Base-by-base conservation (phyloP, 225 moss, liverwort and hornwort genomes). In the Thuidium tamariscinum region DNA sequence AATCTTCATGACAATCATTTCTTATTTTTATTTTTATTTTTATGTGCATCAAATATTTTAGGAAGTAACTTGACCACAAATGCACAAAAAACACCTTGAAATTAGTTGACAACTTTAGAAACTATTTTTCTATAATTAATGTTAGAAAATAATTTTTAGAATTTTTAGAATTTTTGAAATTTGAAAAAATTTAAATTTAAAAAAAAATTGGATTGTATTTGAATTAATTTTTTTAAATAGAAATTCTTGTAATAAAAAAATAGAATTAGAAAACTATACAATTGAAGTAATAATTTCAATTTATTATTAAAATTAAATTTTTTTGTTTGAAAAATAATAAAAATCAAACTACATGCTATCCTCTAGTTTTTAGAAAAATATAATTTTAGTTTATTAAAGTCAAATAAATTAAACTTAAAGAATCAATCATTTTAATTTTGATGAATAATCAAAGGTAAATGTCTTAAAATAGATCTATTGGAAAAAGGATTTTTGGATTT, bases 51-150 rank as follows among this genome's bases (percentile, higher is more conserved):
- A 13, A 34, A 13, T 22, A 13, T 10, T 51, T 21, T 22, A 51
- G 14, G 0, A 51, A 44, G 17, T 17, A 10, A 29, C 29, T 44
- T 71, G 25, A 44, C 7, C 1, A 23, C 39, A 39, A 30, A 46
- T 48, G 17, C n/a, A n/a, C n/a, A 72, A 15, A 44, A 4, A 2
- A 72, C 18, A 46, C 18, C 6, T 29, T 16, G 2, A 16, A 1
- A 2, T 44, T 3, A 29, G 1, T 29, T 30, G 0, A 30, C 2
- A 46, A 46, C 17, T 44, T 71, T 10, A 0, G 6, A 4, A 17
- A 10, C 3, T 16, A 16, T 16, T 29, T 71, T 44, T 29, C 0
- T 9, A 8, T 29, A 5, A 10, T 26, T 5, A 16, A 3, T 42
- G n/a, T 41, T 4, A 20, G 8, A 4, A 9, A 26, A 20, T 42